Percentiles rank a stretch among this genome's conserved stretches.
phyloP scores from a whole-genome alignment of 1,284 basidiomycete genomes.

The Pholiota adiposa region DNA sequence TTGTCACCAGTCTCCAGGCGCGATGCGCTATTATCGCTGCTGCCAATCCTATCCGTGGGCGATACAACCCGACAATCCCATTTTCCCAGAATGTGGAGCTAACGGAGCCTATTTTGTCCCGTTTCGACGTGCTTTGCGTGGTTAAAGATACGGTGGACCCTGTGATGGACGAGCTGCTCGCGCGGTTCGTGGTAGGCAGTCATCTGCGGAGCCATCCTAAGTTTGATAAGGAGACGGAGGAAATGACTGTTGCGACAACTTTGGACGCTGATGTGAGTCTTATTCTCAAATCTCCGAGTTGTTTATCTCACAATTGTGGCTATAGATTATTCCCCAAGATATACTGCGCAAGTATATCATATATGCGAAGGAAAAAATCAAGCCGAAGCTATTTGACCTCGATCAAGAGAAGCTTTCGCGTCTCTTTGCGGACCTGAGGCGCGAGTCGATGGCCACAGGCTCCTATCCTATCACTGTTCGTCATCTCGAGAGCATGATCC shows the following conservation, averaged over 20 bases:
- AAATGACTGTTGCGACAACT: slow-evolving; percentile 88
- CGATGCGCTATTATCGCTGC: slow-evolving; percentile 98
- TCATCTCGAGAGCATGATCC: slow-evolving; percentile 98
- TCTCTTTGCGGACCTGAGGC: slow-evolving; percentile 96
- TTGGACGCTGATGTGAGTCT: slow-evolving; percentile 88
- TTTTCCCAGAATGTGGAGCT: slow-evolving; percentile 99
- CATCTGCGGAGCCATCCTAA: slow-evolving; percentile 94
- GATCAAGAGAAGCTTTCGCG: slow-evolving; percentile 95
- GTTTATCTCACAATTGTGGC: slow-evolving; percentile 9
- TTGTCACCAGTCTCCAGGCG: slow-evolving; percentile 95
- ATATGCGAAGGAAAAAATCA: slow-evolving; percentile 94
- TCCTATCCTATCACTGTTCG: slow-evolving; percentile 98
- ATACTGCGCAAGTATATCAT: slow-evolving; percentile 98
- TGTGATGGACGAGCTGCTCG: slow-evolving; percentile 94
- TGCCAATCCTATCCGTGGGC: slow-evolving; percentile 94
- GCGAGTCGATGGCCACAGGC: slow-evolving; percentile 95
- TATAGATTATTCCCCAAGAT: slow-evolving; percentile 95
- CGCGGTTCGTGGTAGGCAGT: slow-evolving; percentile 96
- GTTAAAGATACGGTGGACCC: slow-evolving; percentile 98
- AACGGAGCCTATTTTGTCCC: slow-evolving; percentile 98
- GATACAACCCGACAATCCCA: slow-evolving; percentile 97
- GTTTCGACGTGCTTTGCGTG: slow-evolving; percentile 97
- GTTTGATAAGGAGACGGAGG: slow-evolving; percentile 84
- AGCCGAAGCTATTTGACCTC: slow-evolving; percentile 91
- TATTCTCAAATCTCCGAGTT: neutral